Conservation (phyloP, 768 basidiomycete species). For the Tricholoma furcatifolium region DNA sequence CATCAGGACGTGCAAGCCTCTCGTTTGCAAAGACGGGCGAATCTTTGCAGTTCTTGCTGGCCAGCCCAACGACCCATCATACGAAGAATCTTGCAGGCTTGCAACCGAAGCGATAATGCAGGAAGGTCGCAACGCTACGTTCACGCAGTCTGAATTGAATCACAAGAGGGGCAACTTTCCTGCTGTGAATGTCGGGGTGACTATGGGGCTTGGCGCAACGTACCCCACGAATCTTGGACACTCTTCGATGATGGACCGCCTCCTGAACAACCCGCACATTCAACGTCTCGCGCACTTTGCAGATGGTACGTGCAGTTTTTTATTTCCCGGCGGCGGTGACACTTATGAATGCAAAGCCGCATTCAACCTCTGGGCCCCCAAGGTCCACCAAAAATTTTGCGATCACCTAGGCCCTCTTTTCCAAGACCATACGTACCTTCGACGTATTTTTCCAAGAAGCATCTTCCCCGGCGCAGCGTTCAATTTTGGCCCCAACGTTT, state of each 20-base stretch:
- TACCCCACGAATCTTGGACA: no score
- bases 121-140: not conserved
- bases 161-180: not conserved
- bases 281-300: not conserved
- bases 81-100: not conserved
- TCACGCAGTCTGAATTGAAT: not conserved
- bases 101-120: not conserved
- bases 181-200: not conserved
- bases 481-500: no score
- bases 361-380: no score
- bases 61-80: not conserved
- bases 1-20: not conserved
- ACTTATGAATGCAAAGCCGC: no score
- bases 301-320: not conserved
- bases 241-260: not conserved
- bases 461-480: no score
- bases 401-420: no score
- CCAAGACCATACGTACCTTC: no score
- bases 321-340: no score
- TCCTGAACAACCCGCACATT: not conserved
- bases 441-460: no score
- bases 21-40: not conserved
- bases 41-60: not conserved
- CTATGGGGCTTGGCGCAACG: no score
- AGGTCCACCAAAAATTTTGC: no score